Base-by-base conservation (phyloP, 2,329 filamentous ascomycete species). In the Chaetomium sp. region DNA sequence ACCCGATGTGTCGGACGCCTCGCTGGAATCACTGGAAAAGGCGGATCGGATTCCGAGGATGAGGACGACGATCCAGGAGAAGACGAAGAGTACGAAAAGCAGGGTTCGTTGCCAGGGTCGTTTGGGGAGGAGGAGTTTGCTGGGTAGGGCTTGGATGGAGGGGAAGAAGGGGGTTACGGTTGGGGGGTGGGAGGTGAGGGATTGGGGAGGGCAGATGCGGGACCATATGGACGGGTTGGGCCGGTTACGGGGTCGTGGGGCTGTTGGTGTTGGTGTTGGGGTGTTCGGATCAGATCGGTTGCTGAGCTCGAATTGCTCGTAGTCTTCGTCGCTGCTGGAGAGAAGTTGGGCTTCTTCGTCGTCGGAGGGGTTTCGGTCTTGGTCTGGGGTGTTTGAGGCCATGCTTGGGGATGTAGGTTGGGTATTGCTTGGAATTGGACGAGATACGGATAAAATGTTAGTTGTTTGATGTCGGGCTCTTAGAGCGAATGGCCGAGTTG, bases 301-400 rank as follows among this genome's bases (percentile, higher is more conserved):
- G 19, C 57, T 60, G 8, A 63, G 53, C 14, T 61, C 61, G 11
- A 57, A 57, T 49, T 56, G 40, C 53, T 60, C 62, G n/a, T 54
- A 54, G 34, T 61, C 62, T 27, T 56, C 55, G 40, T 36, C 50
- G 37, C 54, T 40, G 43, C 38, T 50, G 37, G 55, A 38, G 2
- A 64, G 37, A 4, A 64, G 59, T 52, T 64, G 62, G n/a, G 60
- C 61, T 35, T 64, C 61, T 42, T 59, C 57, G 49, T 59, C 57
- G 32, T 40, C 37, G 37, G 37, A 40, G 8, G 37, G 37, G 37
- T 40, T 27, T 27, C 19, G 19, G 19, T 27, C 19, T 27, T 27
- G 19, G 19, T 27, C 19, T 27, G 19, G 19, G 19, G 19, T 27
- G 19, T 27, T 27, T 27, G 19, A 27, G 19, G 19, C 19, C 19